phyloP scores from a whole-genome alignment of 768 basidiomycete genomes.

The Pisolithus sp. region DNA sequence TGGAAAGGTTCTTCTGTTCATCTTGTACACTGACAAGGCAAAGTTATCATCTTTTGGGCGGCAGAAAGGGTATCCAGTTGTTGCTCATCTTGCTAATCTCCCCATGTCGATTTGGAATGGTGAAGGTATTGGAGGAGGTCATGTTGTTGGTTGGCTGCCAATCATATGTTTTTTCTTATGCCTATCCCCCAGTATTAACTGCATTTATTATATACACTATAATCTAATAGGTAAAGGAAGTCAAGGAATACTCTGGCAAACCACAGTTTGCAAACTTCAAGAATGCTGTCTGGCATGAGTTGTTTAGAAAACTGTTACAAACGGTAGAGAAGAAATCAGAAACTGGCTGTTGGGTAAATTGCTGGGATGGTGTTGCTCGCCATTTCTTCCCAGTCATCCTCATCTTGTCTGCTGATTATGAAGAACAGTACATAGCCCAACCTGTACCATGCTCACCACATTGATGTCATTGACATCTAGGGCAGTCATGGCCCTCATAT shows the following conservation, averaged over 20 bases:
- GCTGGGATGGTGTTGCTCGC: constrained; percentile 25
- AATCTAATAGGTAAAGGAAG: constrained; percentile 3
- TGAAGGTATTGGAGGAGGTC: constrained; percentile 27
- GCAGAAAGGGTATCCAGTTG: constrained; percentile 32
- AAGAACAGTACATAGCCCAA: constrained; percentile 36
- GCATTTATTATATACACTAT: background rate
- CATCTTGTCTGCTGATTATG: constrained; percentile 36
- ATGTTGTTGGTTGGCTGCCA: constrained; percentile 35
- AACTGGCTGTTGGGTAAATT: constrained; percentile 8
- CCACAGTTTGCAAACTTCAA: constrained; percentile 5
- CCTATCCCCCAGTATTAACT: background rate
- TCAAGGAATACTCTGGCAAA: background rate
- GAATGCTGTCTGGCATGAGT: constrained; percentile 7
- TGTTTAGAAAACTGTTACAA: constrained; percentile 4
- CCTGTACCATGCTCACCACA: constrained; percentile 14
- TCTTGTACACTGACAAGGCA: constrained; percentile 32
- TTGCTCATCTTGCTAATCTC: constrained; percentile 29
- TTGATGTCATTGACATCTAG: constrained; percentile 19
- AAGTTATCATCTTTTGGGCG: constrained; percentile 37
- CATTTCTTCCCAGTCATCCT: constrained; percentile 31
- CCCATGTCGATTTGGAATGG: constrained; percentile 29
- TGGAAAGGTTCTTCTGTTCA: constrained; percentile 25
- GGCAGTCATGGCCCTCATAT: constrained; percentile 10
- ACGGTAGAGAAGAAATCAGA: background rate
- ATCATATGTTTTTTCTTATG: constrained; percentile 19